Evolutionary conservation across 371 early-diverging fungal species (phyloP).

Genomic region (Apophysomyces elegans): DNA sequence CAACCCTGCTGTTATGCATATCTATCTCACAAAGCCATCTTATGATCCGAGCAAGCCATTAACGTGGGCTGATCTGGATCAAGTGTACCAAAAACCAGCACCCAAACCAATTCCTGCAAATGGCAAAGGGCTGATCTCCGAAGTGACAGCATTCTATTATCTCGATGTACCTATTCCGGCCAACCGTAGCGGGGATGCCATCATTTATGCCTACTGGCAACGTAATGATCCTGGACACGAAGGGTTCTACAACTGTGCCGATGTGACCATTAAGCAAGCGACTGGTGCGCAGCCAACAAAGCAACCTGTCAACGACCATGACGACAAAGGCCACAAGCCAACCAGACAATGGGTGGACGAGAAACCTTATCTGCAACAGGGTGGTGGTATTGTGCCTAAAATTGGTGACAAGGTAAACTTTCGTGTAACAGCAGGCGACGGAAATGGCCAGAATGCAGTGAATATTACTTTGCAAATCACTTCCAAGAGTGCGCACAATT

Average conservation of each 20-base stretch:
- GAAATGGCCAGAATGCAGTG: background rate
- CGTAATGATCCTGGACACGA: constrained; percentile 9
- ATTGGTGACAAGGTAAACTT: constrained; percentile 63
- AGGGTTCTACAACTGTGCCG: constrained; percentile 14
- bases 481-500: background rate
- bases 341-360: constrained; percentile 60
- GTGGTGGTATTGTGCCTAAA: constrained; percentile 54
- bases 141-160: constrained; percentile 1
- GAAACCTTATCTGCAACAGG: background rate
- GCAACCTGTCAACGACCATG: constrained; percentile 33
- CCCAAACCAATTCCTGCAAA: constrained; percentile 4
- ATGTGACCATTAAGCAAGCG: constrained; percentile 25
- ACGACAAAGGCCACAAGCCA: constrained; percentile 64
- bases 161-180: constrained; percentile 3
- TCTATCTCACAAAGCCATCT: constrained; percentile 7
- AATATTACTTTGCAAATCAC: background rate
- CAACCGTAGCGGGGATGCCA: constrained; percentile 2
- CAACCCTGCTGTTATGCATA: constrained; percentile 5
- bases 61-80: constrained; percentile 2
- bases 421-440: background rate
- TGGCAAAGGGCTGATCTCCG: constrained; percentile 1
- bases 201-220: constrained; percentile 9
- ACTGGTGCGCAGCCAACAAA: constrained; percentile 29
- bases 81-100: background rate
- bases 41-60: constrained; percentile 4